Percentiles rank a stretch among this genome's conserved stretches.
phyloP scores from a whole-genome alignment of 192 early-diverging fungal genomes.

The Allomyces macrogynus region DNA sequence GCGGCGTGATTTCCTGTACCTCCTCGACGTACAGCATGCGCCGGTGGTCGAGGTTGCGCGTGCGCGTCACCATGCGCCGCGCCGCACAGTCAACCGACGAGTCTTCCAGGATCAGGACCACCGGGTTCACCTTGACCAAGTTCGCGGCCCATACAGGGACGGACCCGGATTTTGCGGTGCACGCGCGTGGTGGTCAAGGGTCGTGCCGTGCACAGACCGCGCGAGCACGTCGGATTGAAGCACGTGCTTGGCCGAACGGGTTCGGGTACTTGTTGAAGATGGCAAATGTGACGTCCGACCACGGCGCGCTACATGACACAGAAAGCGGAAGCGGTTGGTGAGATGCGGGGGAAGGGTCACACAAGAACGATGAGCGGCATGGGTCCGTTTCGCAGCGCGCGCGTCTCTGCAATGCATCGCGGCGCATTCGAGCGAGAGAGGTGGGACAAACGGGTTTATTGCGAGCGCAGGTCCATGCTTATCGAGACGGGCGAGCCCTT shows the following conservation, averaged over 20 bases:
- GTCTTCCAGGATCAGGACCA: constrained; percentile 81
- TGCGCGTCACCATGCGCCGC: constrained; percentile 56
- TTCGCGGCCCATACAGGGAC: constrained; percentile 68
- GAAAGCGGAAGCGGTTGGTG: not conserved
- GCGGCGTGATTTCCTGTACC: constrained; percentile 47
- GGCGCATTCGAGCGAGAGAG: too few species aligned
- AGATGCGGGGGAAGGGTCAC: not conserved
- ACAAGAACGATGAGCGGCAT: too few species aligned
- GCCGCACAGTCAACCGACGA: constrained; percentile 56
- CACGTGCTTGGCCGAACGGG: constrained; percentile 88
- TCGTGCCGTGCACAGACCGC: constrained; percentile 50
- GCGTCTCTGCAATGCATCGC: too few species aligned
- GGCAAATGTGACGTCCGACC: constrained; percentile 68
- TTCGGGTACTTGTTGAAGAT: constrained; percentile 94
- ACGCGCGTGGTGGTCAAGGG: constrained; percentile 70
- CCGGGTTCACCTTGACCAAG: constrained; percentile 57
- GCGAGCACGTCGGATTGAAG: constrained; percentile 79
- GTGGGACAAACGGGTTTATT: too few species aligned
- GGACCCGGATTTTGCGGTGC: constrained; percentile 67
- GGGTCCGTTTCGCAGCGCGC: too few species aligned
- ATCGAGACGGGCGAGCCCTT: too few species aligned
- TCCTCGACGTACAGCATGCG: constrained; percentile 87
- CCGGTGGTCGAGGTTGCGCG: constrained; percentile 81
- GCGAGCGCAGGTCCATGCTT: too few species aligned
- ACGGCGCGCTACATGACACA: constrained; percentile 26